Conservation (phyloP, 2,329 filamentous ascomycete species). For the Arthrobotrys musiformis region DNA sequence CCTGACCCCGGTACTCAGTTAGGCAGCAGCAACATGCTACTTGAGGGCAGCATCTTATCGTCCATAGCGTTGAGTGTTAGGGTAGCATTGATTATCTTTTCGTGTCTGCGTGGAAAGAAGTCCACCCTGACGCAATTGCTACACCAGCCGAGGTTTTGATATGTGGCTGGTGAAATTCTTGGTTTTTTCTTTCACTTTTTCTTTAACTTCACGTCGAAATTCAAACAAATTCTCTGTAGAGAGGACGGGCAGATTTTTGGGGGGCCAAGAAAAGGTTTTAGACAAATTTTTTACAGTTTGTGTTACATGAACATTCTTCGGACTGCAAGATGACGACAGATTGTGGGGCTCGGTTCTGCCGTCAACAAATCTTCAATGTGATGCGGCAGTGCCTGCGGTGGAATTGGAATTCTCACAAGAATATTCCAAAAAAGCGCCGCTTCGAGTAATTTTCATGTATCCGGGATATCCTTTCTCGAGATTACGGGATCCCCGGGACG, state of each 20-base stretch:
- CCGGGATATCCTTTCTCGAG: not conserved
- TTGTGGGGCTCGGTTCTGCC: slow-evolving; percentile 44
- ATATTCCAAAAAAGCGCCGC: not conserved
- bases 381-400: slow-evolving; percentile 53
- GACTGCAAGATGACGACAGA: slow-evolving; percentile 48
- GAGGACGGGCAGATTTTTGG: not conserved
- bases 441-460: not conserved
- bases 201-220: not conserved
- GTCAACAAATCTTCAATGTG: slow-evolving; percentile 2
- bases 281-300: slow-evolving; percentile 13
- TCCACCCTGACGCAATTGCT: slow-evolving; percentile 52
- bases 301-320: slow-evolving; percentile 39
- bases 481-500: not conserved
- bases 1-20: slow-evolving; percentile 54
- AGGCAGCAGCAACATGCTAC: slow-evolving; percentile 55
- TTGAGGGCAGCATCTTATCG: slow-evolving; percentile 50
- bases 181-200: not conserved
- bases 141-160: slow-evolving; percentile 47
- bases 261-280: not conserved
- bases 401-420: slow-evolving; percentile 18
- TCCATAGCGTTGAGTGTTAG: slow-evolving; percentile 42
- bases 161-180: slow-evolving; percentile 38
- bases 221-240: not conserved
- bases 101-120: slow-evolving; percentile 30
- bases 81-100: slow-evolving; percentile 54